These are phyloP conservation scores for Steccherinum ochraceum DNA, from an alignment of 768 basidiomycete genomes.

Conservation along the genomic window DNA sequence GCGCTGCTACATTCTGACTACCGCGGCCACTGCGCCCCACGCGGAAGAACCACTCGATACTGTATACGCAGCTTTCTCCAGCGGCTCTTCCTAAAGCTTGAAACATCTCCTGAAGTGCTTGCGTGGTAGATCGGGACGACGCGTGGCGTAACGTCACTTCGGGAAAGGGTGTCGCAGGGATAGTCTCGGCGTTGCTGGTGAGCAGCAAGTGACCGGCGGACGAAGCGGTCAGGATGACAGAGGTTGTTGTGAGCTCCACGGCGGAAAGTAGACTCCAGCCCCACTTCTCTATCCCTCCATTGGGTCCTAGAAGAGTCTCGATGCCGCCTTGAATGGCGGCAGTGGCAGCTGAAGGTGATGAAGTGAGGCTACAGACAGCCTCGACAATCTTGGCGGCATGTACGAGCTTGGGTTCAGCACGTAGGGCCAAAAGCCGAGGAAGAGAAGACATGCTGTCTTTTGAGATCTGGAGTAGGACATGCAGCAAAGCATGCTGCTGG, in stretches of 20 bases:
- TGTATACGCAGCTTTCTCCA: slow-evolving; percentile 62
- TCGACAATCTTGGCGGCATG: slow-evolving; percentile 63
- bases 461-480: slow-evolving; percentile 56
- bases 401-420: slow-evolving; percentile 68
- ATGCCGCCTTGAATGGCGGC: slow-evolving; percentile 39
- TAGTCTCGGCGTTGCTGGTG: slow-evolving; percentile 37
- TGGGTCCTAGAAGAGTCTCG: slow-evolving; percentile 67
- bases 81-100: slow-evolving; percentile 61
- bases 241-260: slow-evolving; percentile 65
- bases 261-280: slow-evolving; percentile 80
- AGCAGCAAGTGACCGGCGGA: slow-evolving; percentile 52
- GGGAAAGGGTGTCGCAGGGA: slow-evolving; percentile 44
- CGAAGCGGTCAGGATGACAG: slow-evolving; percentile 38
- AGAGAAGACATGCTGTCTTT: slow-evolving; percentile 60
- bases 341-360: slow-evolving; percentile 1
- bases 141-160: slow-evolving; percentile 51
- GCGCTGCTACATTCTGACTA: slow-evolving; percentile 52
- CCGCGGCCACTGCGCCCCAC: slow-evolving; percentile 41
- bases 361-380: slow-evolving; percentile 56
- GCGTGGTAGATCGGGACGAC: slow-evolving; percentile 41
- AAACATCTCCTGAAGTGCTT: slow-evolving; percentile 66
- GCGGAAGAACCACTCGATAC: slow-evolving; percentile 79
- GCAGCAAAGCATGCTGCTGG: slow-evolving; percentile 42
- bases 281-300: slow-evolving; percentile 87
- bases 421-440: slow-evolving; percentile 64